A percentile compares a stretch with the other conserved stretches of the same genome.
phyloP scores from a whole-genome alignment of 768 basidiomycete species.

The Leccinum uliginosum region DNA sequence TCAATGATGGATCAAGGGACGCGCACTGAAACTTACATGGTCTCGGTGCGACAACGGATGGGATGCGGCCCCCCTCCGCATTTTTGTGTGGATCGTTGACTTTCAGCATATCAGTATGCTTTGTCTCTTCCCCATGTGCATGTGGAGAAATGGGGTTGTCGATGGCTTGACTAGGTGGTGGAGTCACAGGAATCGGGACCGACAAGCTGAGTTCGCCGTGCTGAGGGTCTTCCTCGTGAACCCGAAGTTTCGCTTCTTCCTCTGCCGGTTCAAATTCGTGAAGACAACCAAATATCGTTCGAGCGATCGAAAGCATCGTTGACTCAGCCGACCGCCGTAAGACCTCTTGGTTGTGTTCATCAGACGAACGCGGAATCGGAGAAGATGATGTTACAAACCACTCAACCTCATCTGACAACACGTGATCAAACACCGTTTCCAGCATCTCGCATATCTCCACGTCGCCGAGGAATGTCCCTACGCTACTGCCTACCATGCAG shows the following conservation, averaged over 20 bases:
- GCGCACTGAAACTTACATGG: constrained; percentile 19
- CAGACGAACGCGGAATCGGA: constrained; percentile 8
- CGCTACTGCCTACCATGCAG: constrained; percentile 61
- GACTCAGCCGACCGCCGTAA: constrained; percentile 83
- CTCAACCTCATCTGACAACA: constrained; percentile 96
- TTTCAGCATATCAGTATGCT: background rate
- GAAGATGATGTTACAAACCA: constrained; percentile 50
- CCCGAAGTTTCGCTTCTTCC: constrained; percentile 64
- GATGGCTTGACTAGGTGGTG: constrained; percentile 21
- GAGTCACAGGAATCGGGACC: constrained; percentile 39
- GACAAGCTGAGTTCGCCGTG: constrained; percentile 61
- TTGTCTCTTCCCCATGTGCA: constrained; percentile 9
- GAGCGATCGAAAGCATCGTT: constrained; percentile 84
- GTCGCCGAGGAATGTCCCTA: constrained; percentile 77
- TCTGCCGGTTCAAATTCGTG: constrained; percentile 54
- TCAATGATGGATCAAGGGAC: background rate
- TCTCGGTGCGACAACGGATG: constrained; percentile 12
- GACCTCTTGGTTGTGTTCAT: constrained; percentile 52
- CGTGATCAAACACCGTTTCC: constrained; percentile 93
- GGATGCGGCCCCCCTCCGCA: constrained; percentile 36
- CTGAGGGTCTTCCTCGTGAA: constrained; percentile 44
- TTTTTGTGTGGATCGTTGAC: background rate
- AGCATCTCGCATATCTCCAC: constrained; percentile 97
- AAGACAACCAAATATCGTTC: constrained; percentile 77
- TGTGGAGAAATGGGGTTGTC: constrained; percentile 9